A percentile compares a stretch with the other conserved stretches of the same genome.
Conservation (phyloP, 768 basidiomycete genomes). For the Phylloporus sp. region DNA sequence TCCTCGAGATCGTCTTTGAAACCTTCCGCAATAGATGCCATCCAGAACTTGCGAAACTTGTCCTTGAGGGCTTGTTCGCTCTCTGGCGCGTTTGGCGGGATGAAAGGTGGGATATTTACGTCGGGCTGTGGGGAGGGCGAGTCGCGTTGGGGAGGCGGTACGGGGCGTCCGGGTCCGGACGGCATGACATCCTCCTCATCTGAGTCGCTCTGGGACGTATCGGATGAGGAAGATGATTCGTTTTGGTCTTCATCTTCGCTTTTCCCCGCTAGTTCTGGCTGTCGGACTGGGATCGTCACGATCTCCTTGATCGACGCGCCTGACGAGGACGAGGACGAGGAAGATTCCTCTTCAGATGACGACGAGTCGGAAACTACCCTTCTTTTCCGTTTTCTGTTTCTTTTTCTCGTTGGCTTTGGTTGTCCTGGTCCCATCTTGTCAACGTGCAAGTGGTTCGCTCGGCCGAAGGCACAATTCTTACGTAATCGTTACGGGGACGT, state of each 20-base stretch:
- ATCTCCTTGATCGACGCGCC: conserved; percentile 9
- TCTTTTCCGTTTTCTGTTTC: conserved; percentile 52
- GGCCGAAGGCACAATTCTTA: no score
- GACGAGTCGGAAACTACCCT: conserved; percentile 41
- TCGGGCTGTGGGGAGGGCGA: conserved; percentile 24
- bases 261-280: conserved; percentile 4
- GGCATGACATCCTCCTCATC: conserved; percentile 4
- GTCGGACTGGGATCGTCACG: conserved; percentile 8
- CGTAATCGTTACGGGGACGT: background rate
- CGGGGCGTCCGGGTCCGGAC: background rate
- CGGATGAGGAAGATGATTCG: conserved; percentile 17
- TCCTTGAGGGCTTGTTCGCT: conserved; percentile 55
- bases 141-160: conserved; percentile 11
- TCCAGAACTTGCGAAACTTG: conserved; percentile 81
- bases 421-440: conserved; percentile 31
- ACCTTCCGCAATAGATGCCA: conserved; percentile 74
- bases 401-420: conserved; percentile 36
- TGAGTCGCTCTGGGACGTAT: conserved; percentile 5
- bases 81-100: conserved; percentile 37
- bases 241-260: conserved; percentile 7
- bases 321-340: conserved; percentile 21
- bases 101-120: conserved; percentile 50
- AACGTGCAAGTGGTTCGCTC: no score
- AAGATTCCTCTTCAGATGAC: conserved; percentile 34
- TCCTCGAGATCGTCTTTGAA: conserved; percentile 82